Base-by-base conservation (phyloP, 1,139 yeast genomes). In the Meyerozyma smithsonii region DNA sequence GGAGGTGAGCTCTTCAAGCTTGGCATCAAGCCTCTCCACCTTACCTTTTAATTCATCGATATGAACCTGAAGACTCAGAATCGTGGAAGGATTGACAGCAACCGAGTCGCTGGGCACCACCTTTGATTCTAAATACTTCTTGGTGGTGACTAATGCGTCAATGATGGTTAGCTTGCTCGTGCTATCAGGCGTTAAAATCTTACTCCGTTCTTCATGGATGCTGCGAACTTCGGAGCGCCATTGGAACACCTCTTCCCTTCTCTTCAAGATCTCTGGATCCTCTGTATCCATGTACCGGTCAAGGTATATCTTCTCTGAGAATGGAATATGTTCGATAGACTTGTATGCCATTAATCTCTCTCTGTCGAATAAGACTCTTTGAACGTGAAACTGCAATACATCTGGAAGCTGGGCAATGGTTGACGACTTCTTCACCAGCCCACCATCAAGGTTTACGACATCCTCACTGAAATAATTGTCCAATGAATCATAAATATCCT, bases 361-460 rank as follows among this genome's bases (percentile, higher is more conserved):
- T 36, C 90, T 72, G 56, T 92, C 96, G 61, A 84, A 92, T 58
- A 88, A 84, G 1, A 90, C 97, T 54, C 98, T 73, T 61, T 90
- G 97, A 3, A 92, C 87, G 56, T 92, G 98, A 38, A 92, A 78
- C 57, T 92, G 98, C 38, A 92, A 62, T 38, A 92, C 78, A 8
- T 82, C 81, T 0, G 98, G 98, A 12, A 88, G 64, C 45, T 79
- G 72, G 11, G 77, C 70, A 6, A 90, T 76, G 0, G 94, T 79
- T 35, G 88, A 74, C 1, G 84, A 74, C 54, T 95, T 79, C 44
- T 84, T 84, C 4, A 79, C 89, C 32, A 72, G 70, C 1, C 92
- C 95, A 43, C 79, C 84, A 34, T 84, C 94, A 40, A 85, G 72
- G 36, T 77, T 74, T 1, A 81, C 76, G 33, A 84, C 61, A 46